Evolutionary conservation across 2,329 filamentous ascomycete genomes (phyloP), one percentile per base, ranked within the genome.

Genomic region (Triangularia setosa): DNA sequence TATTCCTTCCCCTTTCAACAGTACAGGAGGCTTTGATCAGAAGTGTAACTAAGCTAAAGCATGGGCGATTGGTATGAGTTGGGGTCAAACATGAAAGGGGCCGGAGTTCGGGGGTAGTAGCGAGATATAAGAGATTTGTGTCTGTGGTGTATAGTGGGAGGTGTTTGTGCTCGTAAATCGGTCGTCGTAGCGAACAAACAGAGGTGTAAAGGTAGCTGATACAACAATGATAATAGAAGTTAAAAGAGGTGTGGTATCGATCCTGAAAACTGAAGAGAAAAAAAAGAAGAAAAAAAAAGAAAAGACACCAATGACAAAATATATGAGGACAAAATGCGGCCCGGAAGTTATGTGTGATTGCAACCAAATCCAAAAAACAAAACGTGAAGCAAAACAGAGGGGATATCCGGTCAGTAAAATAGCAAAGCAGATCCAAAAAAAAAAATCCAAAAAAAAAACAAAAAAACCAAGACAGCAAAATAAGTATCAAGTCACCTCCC

Each of bases 201-300:
- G 3, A 11, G 8, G 40, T 48, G 40, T 48, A 48, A 21, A 21
- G 7, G n/a, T 48, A 48, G 40, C n/a, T 48, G 21, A 48, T 48
- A 48, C 21, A 48, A n/a, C 18, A 48, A 48, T 21, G 40, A 21
- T 16, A 30, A 63, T 60, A 60, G 27, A 60, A 60, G 35, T 27
- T n/a, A 53, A 59, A 40, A 33, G 28, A 27, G 44, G 25, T 48
- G 52, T 65, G 64, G 64, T 65, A 65, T 65, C 64, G 64, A 62
- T 65, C 64, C 56, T 55, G n/a, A n/a, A n/a, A n/a, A n/a, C n/a
- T n/a, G n/a, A 16, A 33, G 3, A 65, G 25, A 27, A 52, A 58
- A 58, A 60, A 53, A 62, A 55, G 16, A 54, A n/a, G n/a, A n/a
- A 16, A 33, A 3, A 65, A 27, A 27, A 52, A 58, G 54, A 60